phyloP scores from a whole-genome alignment of 2,329 filamentous ascomycete species.

The Talaromyces atroroseus region DNA sequence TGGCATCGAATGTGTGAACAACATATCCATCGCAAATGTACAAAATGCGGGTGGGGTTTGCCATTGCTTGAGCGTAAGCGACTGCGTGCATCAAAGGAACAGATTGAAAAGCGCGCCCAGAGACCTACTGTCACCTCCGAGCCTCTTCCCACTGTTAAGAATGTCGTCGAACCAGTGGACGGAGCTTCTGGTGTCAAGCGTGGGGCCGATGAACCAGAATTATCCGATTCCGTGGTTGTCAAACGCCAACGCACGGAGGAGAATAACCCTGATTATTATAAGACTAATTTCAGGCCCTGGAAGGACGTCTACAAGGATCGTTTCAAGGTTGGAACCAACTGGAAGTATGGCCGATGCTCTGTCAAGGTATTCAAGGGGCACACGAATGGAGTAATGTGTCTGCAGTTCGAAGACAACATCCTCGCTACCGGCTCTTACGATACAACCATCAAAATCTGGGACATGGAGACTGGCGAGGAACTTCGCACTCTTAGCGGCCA shows the following conservation, averaged over 20 bases:
- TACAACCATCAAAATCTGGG: constrained; percentile 91
- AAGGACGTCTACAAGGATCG: constrained; percentile 95
- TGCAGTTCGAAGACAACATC: constrained; percentile 80
- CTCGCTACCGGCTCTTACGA: constrained; percentile 95
- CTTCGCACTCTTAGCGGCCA: constrained; percentile 82
- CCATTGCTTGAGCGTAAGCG: constrained; percentile 84
- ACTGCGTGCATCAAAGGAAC: constrained; percentile 77
- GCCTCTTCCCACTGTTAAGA: not conserved
- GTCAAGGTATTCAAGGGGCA: constrained; percentile 81
- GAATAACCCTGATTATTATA: constrained; percentile 44
- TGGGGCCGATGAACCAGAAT: not conserved
- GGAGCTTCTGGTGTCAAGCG: constrained; percentile 1
- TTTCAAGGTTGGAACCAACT: constrained; percentile 94
- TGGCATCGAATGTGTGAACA: constrained; percentile 99
- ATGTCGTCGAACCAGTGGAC: not conserved
- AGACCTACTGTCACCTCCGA: constrained; percentile 39
- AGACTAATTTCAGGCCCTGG: constrained; percentile 64
- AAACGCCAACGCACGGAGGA: constrained; percentile 4
- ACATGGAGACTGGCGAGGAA: constrained; percentile 80
- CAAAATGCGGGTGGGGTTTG: constrained; percentile 91
- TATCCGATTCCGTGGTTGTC: constrained; percentile 17
- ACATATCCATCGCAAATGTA: constrained; percentile 89
- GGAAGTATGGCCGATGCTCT: constrained; percentile 89
- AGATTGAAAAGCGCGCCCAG: constrained; percentile 67
- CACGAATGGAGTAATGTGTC: constrained; percentile 76